phyloP scores from a whole-genome alignment of 2,329 filamentous ascomycete genomes.

The Juglanconis sp. region DNA sequence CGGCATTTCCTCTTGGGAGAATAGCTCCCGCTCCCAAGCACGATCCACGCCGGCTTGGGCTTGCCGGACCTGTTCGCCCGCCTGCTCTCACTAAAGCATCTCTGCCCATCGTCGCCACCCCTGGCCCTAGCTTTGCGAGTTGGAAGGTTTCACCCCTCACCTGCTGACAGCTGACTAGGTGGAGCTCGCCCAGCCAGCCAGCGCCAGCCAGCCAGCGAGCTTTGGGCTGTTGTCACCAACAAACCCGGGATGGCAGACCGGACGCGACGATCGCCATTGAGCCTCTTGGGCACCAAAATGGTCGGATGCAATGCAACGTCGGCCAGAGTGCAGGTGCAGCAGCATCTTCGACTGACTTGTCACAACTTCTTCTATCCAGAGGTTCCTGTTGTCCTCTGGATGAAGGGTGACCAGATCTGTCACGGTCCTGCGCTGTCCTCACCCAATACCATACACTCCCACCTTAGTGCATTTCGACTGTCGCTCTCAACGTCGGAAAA shows the following conservation, averaged over 20 bases:
- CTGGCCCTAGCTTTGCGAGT: neutral
- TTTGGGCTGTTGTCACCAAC: neutral
- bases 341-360: neutral
- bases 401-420: neutral
- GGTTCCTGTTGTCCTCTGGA: neutral
- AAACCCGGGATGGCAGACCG: neutral
- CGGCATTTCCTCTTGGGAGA: neutral
- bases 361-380: neutral
- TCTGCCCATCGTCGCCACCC: too few species aligned
- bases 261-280: neutral
- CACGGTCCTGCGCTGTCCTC: too few species aligned
- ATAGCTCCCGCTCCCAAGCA: neutral
- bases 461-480: too few species aligned
- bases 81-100: neutral
- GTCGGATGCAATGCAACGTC: conserved; percentile 14
- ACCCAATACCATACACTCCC: too few species aligned
- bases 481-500: neutral
- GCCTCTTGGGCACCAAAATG: neutral
- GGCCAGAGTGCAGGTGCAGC: neutral
- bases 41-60: too few species aligned
- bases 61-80: neutral
- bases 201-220: too few species aligned
- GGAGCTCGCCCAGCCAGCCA: neutral
- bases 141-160: neutral
- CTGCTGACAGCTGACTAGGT: neutral